phyloP scores from a whole-genome alignment of 495 filamentous ascomycete genomes.

The Pyrenula aspistea region DNA sequence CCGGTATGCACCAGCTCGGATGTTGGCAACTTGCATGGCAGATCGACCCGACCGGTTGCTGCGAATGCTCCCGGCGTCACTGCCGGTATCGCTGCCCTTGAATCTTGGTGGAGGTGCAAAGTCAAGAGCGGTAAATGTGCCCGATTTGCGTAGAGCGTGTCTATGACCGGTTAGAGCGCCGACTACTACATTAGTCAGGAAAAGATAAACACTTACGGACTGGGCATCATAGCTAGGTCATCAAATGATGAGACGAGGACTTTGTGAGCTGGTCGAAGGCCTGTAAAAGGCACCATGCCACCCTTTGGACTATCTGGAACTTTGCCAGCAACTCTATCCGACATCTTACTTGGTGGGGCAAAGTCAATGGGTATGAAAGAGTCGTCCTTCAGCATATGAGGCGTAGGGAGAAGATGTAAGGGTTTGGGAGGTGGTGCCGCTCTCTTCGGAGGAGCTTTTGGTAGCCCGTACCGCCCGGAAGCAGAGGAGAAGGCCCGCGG shows the following conservation, averaged over 20 bases:
- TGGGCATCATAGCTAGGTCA: conserved; percentile 73
- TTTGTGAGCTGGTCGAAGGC: conserved; percentile 54
- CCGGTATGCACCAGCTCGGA: conserved; percentile 81
- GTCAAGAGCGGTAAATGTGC: conserved; percentile 80
- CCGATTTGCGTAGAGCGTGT: conserved; percentile 77
- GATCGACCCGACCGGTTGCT: conserved; percentile 77
- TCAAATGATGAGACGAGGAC: conserved; percentile 77
- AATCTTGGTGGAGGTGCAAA: conserved; percentile 91
- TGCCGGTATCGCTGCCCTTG: conserved; percentile 54
- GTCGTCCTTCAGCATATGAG: conserved; percentile 77
- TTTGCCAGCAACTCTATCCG: conserved; percentile 50
- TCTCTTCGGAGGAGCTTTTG: conserved; percentile 34
- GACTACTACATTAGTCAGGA: conserved; percentile 4
- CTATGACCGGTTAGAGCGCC: conserved; percentile 24
- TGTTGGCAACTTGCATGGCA: conserved; percentile 53
- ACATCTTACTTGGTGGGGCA: conserved; percentile 63
- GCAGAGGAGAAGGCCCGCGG: conserved; percentile 59
- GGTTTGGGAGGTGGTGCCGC: conserved; percentile 62
- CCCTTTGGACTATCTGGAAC: conserved; percentile 74
- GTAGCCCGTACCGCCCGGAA: conserved; percentile 42
- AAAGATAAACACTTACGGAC: conserved; percentile 62
- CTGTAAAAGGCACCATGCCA: conserved; percentile 60
- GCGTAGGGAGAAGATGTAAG: conserved; percentile 69
- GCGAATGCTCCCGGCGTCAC: conserved; percentile 82
- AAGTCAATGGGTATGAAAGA: conserved; percentile 71